Conservation (phyloP, 1,139 yeast genomes). For the Chernovozyma aurita region DNA sequence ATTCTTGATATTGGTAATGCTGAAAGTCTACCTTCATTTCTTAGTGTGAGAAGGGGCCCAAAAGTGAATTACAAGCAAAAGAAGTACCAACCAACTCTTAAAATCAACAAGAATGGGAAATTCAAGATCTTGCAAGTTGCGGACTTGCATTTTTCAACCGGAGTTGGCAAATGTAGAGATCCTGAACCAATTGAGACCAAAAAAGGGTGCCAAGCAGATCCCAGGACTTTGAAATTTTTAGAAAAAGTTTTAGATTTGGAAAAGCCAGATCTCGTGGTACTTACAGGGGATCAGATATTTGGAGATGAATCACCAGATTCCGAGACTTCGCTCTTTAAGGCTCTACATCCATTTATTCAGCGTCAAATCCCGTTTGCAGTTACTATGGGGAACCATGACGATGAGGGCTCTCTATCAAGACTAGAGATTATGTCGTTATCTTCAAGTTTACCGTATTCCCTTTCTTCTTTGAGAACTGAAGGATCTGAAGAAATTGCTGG, state of each 20-base stretch:
- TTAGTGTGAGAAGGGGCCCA: constrained; percentile 27
- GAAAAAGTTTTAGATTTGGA: constrained; percentile 57
- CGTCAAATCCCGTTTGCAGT: constrained; percentile 68
- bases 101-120: constrained; percentile 27
- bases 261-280: constrained; percentile 65
- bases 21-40: constrained; percentile 18
- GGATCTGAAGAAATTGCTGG: constrained; percentile 24
- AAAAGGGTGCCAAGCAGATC: constrained; percentile 60
- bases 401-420: constrained; percentile 21
- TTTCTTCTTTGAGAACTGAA: constrained; percentile 14
- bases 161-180: constrained; percentile 62
- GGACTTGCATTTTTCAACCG: constrained; percentile 72
- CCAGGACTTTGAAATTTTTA: constrained; percentile 56
- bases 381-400: constrained; percentile 61
- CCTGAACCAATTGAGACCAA: constrained; percentile 43
- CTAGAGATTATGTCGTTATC: constrained; percentile 19
- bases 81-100: constrained; percentile 11
- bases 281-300: constrained; percentile 77
- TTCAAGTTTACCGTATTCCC: constrained; percentile 23
- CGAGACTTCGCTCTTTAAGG: constrained; percentile 65
- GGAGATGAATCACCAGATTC: constrained; percentile 64
- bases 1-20: constrained; percentile 19
- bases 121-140: constrained; percentile 76
- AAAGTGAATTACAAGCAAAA: constrained; percentile 18
- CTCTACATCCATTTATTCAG: constrained; percentile 54